A percentile compares a stretch with the other conserved stretches of the same genome.
Evolutionary conservation across 2,329 filamentous ascomycete genomes (phyloP).

Genomic region (Penicillium sclerotiorum): DNA sequence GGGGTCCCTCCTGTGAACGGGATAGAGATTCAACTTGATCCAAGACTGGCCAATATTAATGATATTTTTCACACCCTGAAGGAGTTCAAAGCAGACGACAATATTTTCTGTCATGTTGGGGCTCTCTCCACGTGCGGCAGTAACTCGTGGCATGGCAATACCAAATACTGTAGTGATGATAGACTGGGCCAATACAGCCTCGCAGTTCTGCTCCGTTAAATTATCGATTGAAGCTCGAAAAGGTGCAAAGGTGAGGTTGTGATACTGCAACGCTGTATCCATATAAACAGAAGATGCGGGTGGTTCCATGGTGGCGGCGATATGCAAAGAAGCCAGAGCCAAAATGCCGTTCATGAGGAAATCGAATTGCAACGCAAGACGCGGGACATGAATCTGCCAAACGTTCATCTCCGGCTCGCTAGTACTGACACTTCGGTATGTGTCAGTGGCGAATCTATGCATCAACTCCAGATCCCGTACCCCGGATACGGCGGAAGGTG

Average conservation of each 20-base stretch:
- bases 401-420: slow-evolving; percentile 33
- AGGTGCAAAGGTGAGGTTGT: slow-evolving; percentile 37
- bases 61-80: slow-evolving; percentile 41
- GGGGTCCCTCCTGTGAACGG: slow-evolving; percentile 41
- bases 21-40: slow-evolving; percentile 58
- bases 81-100: slow-evolving; percentile 37
- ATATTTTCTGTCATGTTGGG: slow-evolving; percentile 40
- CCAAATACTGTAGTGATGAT: slow-evolving; percentile 40
- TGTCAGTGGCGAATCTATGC: slow-evolving; percentile 55
- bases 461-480: slow-evolving; percentile 54
- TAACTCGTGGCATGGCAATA: slow-evolving; percentile 39
- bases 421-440: slow-evolving; percentile 47
- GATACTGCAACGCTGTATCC: slow-evolving; percentile 40
- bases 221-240: slow-evolving; percentile 39
- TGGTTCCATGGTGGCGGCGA: slow-evolving; percentile 35
- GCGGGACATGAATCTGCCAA: slow-evolving; percentile 47
- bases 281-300: slow-evolving; percentile 37
- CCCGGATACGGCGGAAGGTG: slow-evolving; percentile 19
- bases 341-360: slow-evolving; percentile 48
- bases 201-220: slow-evolving; percentile 39
- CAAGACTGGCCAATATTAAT: slow-evolving; percentile 34
- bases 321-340: slow-evolving; percentile 44
- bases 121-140: slow-evolving; percentile 30
- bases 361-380: slow-evolving; percentile 42
- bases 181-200: slow-evolving; percentile 42